Evolutionary conservation across 192 early-diverging fungal species (phyloP).

Genomic region (Thamnidium elegans): DNA sequence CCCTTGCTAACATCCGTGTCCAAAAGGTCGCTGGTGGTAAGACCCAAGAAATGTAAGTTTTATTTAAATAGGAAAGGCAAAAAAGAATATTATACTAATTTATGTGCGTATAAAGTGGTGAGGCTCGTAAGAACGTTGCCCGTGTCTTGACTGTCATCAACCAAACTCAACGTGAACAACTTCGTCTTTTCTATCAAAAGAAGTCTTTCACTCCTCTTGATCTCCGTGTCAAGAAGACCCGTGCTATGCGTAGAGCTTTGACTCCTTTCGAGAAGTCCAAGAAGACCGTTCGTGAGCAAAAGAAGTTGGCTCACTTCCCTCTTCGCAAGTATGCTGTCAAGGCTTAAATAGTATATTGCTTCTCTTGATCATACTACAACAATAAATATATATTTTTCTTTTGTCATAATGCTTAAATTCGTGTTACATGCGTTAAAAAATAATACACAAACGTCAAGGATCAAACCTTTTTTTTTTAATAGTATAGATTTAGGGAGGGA

Average conservation of each 20-base stretch:
- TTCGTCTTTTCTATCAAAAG: conserved; percentile 85
- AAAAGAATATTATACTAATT: background rate
- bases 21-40: conserved; percentile 91
- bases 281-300: conserved; percentile 87
- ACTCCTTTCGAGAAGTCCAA: conserved; percentile 73
- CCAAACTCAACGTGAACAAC: conserved; percentile 87
- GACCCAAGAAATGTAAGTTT: conserved; percentile 76
- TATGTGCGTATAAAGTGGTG: conserved; percentile 40
- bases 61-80: background rate
- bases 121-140: conserved; percentile 91
- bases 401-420: too few species aligned
- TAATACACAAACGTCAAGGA: too few species aligned
- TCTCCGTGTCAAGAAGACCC: conserved; percentile 98
- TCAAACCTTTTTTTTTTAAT: too few species aligned
- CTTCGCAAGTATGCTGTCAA: conserved; percentile 89
- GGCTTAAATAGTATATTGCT: conserved; percentile 52
- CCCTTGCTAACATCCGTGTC: conserved; percentile 90
- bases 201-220: conserved; percentile 96
- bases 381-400: too few species aligned
- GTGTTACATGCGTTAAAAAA: too few species aligned
- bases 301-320: conserved; percentile 88
- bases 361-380: too few species aligned
- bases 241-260: conserved; percentile 95
- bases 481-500: too few species aligned
- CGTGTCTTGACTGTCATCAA: conserved; percentile 93